Percentiles rank a stretch among this genome's conserved stretches.
Evolutionary conservation across 1,139 yeast genomes (phyloP).

Genomic region (Lodderomyces pseudojiufengensis): DNA sequence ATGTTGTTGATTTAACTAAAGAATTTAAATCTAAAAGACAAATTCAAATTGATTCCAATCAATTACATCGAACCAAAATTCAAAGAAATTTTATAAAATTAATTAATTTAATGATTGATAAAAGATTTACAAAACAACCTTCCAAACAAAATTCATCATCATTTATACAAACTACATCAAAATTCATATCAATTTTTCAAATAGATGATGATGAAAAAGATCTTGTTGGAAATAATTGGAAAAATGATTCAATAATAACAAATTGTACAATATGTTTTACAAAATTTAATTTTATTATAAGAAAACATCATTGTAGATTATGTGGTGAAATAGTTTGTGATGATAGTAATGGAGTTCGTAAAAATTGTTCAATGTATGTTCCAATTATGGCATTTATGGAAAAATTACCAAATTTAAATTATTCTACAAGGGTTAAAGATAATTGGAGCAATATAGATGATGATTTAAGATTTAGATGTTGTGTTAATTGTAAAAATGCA

Average conservation of each 20-base stretch:
- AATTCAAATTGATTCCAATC: conserved; percentile 35
- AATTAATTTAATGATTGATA: conserved; percentile 23
- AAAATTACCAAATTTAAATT: conserved; percentile 36
- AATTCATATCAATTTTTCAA: conserved; percentile 13
- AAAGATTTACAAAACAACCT: neutral
- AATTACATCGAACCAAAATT: conserved; percentile 52
- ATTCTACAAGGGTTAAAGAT: conserved; percentile 26
- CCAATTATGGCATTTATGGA: conserved; percentile 51
- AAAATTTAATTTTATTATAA: conserved; percentile 51
- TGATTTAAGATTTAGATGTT: conserved; percentile 42
- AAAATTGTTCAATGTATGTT: conserved; percentile 66
- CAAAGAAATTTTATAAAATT: conserved; percentile 60
- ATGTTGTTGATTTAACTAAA: conserved; percentile 47
- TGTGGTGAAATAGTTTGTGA: conserved; percentile 87
- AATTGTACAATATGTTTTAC: conserved; percentile 65
- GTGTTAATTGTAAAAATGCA: conserved; percentile 63
- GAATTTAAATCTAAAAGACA: conserved; percentile 42
- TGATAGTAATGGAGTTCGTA: conserved; percentile 37
- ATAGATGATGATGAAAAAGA: conserved; percentile 46
- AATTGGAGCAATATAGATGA: conserved; percentile 12
- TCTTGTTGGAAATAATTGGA: conserved; percentile 55
- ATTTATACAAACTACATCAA: neutral
- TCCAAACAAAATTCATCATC: neutral
- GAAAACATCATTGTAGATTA: conserved; percentile 85
- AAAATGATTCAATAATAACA: conserved; percentile 45